Percentiles rank a stretch among this genome's conserved stretches.
Conservation (phyloP, 306 rosid genomes). For the Acacia melanoxylon region DNA sequence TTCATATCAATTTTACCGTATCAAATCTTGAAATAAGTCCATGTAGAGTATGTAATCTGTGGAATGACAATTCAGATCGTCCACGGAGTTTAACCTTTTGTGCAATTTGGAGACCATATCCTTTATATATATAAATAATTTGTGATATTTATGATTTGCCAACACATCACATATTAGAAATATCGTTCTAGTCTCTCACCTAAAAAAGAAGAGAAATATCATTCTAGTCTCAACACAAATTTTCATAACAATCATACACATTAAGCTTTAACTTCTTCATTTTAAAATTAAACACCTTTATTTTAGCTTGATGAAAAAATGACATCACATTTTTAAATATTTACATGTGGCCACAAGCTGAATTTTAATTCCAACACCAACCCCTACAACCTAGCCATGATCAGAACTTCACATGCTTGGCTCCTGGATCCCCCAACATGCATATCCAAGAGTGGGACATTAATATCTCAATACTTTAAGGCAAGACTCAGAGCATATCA, state of each 20-base stretch:
- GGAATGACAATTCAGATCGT: too few relatives aligned
- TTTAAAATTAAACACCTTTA: neutral
- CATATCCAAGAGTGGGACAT: conserved; percentile 39
- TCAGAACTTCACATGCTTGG: conserved; percentile 51
- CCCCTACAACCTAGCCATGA: conserved; percentile 31
- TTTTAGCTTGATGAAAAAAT: neutral
- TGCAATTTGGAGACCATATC: too few relatives aligned
- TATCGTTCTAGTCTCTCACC: too few relatives aligned
- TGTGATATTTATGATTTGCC: too few relatives aligned
- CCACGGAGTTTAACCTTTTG: too few relatives aligned
- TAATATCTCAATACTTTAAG: conserved; percentile 28
- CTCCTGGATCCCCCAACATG: conserved; percentile 51
- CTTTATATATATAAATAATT: too few relatives aligned
- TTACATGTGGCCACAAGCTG: neutral
- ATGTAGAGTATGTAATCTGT: too few relatives aligned
- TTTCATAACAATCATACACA: neutral
- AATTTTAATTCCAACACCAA: conserved; percentile 6
- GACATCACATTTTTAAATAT: neutral
- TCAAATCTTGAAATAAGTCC: neutral
- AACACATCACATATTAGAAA: too few relatives aligned
- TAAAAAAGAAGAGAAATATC: too few relatives aligned
- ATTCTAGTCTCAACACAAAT: neutral
- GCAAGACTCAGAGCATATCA: neutral
- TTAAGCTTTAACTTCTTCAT: neutral
- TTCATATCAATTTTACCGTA: neutral